Base-by-base conservation (phyloP, 2,329 filamentous ascomycete species). In the Bipolaris gigantea region DNA sequence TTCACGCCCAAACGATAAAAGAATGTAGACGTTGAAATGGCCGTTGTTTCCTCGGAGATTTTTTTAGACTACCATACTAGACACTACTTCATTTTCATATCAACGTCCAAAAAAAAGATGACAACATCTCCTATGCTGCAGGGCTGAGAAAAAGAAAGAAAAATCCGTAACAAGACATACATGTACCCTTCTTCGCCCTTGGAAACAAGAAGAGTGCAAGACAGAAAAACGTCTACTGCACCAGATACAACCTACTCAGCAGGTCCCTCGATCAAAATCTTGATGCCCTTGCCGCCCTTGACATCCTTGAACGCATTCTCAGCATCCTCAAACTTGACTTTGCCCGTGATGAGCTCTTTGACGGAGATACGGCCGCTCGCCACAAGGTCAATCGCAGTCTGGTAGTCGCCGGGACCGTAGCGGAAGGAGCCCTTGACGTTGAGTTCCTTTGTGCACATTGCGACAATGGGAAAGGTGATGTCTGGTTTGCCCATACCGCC, bases 401-500 rank as follows among this genome's bases (percentile, higher is more conserved):
- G 84, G 76, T 97, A 97, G 75, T 97, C 93, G 18, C 92, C 92
- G 50, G 85, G 84, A 3, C 88, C 88, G 75, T 97, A 97, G 35
- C 93, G 85, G 82, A 97, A 97, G 59, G 88, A 92, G 19, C 93
- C 93, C 71, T 88, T 89, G 42, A 89, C 83, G 10, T 87, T 95
- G 47, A 96, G 81, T 80, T 97, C 93, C 79, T 97, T 97, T 46
- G 87, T 82, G 74, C 92, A 95, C 70, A 95, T 81, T 5, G 89
- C 88, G 84, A 93, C 89, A 73, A 97, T 96, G 47, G 93, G 93
- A 79, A 97, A 96, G 8, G 77, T 89, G 73, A 97, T 92, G 69
- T 96, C 90, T 35, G 85, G 76, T 72, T 88, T 89, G 69, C 93
- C 93, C 91, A 97, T 96, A 50, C 92, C 92, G 49, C 71, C 73